Evolutionary conservation across 2,329 filamentous ascomycete genomes (phyloP).

Genomic region (Zasmidium citrigriseum): DNA sequence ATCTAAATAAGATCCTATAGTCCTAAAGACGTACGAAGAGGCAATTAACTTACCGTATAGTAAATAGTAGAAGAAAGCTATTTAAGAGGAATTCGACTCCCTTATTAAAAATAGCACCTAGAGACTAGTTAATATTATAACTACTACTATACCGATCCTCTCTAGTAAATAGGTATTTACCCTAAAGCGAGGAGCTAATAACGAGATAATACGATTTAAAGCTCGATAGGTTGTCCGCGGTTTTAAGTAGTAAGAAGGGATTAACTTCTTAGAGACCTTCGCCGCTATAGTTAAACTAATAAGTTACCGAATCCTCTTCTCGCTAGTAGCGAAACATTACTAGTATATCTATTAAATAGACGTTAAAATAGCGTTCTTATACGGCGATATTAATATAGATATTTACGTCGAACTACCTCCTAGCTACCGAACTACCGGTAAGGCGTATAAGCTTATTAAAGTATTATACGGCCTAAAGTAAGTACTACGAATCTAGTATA

Average conservation of each 20-base stretch:
- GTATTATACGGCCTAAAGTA: constrained; percentile 6
- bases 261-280: constrained; percentile 2
- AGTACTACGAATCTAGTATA: constrained; percentile 6
- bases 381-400: no score
- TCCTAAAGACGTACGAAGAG: not conserved
- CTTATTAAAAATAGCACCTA: no score
- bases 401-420: no score
- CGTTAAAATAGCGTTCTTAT: constrained; percentile 2
- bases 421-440: no score
- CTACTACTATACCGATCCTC: not conserved
- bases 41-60: not conserved
- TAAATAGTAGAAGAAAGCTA: not conserved
- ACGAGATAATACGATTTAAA: not conserved
- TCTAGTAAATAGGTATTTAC: not conserved
- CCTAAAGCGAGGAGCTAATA: not conserved
- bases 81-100: no score
- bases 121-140: no score
- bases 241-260: constrained; percentile 1
- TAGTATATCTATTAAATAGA: constrained; percentile 5
- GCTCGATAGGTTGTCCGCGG: constrained; percentile 1
- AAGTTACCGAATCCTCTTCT: not conserved
- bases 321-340: not conserved
- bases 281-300: not conserved
- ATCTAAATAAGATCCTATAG: not conserved
- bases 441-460: no score